Evolutionary conservation across 305 asterid genomes (phyloP).

Genomic region (Caryopteris hybrid): DNA sequence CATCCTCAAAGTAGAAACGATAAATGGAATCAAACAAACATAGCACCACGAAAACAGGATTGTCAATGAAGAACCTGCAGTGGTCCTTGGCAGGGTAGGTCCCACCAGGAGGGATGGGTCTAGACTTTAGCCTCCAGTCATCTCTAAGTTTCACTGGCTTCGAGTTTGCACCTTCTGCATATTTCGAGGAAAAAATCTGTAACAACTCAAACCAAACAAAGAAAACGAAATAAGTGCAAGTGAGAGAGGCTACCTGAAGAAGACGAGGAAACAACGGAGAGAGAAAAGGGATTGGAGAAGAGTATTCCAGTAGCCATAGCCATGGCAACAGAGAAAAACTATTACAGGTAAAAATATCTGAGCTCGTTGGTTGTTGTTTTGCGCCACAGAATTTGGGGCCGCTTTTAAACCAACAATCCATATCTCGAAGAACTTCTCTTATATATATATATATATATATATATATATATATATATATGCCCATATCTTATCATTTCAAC

Average conservation of each 20-base stretch:
- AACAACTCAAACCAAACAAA: not conserved
- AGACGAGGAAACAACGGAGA: conserved; percentile 47
- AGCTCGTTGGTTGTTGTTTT: not conserved
- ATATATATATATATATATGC: too few relatives aligned
- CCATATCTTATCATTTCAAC: too few relatives aligned
- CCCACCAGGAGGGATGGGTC: conserved; percentile 91
- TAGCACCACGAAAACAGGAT: not conserved
- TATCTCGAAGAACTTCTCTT: too few relatives aligned
- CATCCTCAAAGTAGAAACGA: not conserved
- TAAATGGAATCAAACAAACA: not conserved
- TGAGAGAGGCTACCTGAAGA: conserved; percentile 33
- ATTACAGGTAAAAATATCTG: not conserved
- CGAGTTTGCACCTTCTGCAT: conserved; percentile 43
- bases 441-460: too few relatives aligned
- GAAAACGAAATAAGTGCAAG: not conserved
- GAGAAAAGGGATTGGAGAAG: conserved; percentile 37
- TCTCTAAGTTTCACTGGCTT: conserved; percentile 68
- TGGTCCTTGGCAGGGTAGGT: conserved; percentile 96
- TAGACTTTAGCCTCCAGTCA: conserved; percentile 88
- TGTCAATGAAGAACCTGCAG: conserved; percentile 59
- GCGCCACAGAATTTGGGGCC: conserved; percentile 23
- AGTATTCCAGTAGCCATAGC: conserved; percentile 49
- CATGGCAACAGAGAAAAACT: conserved; percentile 26
- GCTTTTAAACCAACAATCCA: not conserved
- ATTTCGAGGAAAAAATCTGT: not conserved